Evolutionary conservation across 2,329 filamentous ascomycete genomes (phyloP).

Genomic region (Verticillium dahliae): DNA sequence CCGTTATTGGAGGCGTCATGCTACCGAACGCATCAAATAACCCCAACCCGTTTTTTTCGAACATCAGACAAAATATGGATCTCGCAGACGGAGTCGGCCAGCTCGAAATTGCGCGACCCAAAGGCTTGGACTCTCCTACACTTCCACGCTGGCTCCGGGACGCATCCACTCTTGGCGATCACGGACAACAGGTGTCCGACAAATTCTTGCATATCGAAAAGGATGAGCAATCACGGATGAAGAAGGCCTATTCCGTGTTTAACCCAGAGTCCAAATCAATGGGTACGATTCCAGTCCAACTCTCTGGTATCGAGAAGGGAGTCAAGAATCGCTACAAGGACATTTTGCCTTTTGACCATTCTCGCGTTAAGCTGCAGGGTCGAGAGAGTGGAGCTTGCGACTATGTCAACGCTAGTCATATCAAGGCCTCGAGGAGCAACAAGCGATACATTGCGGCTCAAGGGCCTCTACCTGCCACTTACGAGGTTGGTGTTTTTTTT

Average conservation of each 20-base stretch:
- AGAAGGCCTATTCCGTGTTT: conserved; percentile 57
- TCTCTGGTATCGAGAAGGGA: conserved; percentile 92
- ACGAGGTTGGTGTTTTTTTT: conserved; percentile 43
- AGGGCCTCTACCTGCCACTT: conserved; percentile 86
- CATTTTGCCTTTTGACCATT: conserved; percentile 93
- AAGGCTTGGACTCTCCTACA: conserved; percentile 36
- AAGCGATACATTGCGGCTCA: conserved; percentile 96
- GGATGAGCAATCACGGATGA: conserved; percentile 87
- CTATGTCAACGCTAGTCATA: conserved; percentile 90
- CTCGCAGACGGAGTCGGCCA: conserved; percentile 89
- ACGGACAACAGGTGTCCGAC: conserved; percentile 74
- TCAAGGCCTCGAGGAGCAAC: conserved; percentile 73
- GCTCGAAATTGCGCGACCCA: conserved; percentile 47
- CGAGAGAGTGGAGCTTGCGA: conserved; percentile 68
- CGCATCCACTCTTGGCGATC: conserved; percentile 59
- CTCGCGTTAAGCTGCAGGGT: conserved; percentile 71
- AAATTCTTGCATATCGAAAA: conserved; percentile 81
- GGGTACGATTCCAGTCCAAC: conserved; percentile 45
- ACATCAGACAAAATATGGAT: conserved; percentile 96
- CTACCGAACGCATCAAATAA: conserved; percentile 65
- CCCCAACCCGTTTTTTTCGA: conserved; percentile 86
- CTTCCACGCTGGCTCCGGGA: conserved; percentile 74
- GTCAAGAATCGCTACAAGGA: conserved; percentile 97
- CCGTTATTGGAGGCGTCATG: conserved; percentile 83
- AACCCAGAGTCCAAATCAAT: conserved; percentile 28